Evolutionary conservation across 106 monocot genomes (phyloP), one percentile per base, ranked within the genome.

Genomic region (Hemerocallis citrina): DNA sequence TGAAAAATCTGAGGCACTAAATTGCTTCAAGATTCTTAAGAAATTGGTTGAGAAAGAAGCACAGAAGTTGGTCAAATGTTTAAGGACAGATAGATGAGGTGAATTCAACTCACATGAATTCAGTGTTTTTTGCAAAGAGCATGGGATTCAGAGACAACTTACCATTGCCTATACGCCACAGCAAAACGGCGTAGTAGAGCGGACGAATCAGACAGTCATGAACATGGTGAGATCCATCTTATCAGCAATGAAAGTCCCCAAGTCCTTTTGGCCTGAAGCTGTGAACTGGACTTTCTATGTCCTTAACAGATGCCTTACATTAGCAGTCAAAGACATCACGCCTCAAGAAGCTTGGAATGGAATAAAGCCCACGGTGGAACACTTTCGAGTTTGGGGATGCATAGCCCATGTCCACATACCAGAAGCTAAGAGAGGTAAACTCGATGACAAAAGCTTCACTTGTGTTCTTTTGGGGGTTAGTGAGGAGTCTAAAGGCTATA

Each of bases 251-350:
- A 15, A 0, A 0, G 6, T 62, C 3, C 44, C 42, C 0, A 31
- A 42, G 28, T 1, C 2, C 0, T 44, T 44, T 10, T 62, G n/a
- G 28, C 14, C 27, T 0, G 44, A 62, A 45, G 62, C 15, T 27
- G 28, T 61, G 1, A 11, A 2, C 1, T 48, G 29, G 0, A 29
- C 72, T 1, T 50, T 65, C 1, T 64, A 73, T 23, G 1, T 81
- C 17, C 47, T 76, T 0, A 81, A 81, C 16, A 11, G 56, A 25
- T 64, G 62, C 14, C 66, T 52, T 7, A 63, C 32, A 7, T 36
- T 43, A 39, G 48, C 34, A 9, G 45, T 75, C 0, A 9, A 58
- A 11, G 48, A 40, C 7, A 57, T 36, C 10, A 12, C n/a, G n/a
- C n/a, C n/a, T n/a, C n/a, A n/a, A n/a, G n/a, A n/a, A n/a, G n/a